Base-by-base conservation (phyloP, 257 asterid species). In the Handroanthus guayacan region DNA sequence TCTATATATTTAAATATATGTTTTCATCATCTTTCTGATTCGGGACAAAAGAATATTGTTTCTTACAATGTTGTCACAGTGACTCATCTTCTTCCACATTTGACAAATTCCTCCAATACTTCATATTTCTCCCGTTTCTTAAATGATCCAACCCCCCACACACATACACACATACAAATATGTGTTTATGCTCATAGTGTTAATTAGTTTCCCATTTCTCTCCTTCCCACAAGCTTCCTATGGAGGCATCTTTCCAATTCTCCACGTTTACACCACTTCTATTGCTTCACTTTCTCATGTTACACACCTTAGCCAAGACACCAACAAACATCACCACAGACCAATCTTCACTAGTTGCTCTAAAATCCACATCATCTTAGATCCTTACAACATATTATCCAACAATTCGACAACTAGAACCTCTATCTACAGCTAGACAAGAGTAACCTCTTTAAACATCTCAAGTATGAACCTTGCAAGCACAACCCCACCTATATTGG, bases 271-370 rank as follows among this genome's bases (percentile, higher is more conserved):
- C 44, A 51, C 6, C 37, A 14, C 36, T 50, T 16, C 9, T 50
- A 2, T 54, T 69, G 14, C 14, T 69, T 12, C n/a, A 6, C 8
- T 69, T 9, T 51, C 39, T 48, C 31, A 68, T 48, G 20, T 13
- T 11, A 18, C 20, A 14, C 50, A 17, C 17, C 45, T 13, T 4
- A 16, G 56, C 14, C 48, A 20, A 9, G 54, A 36, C 31, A 17
- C 20, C 63, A 6, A n/a, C 74, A 37, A 66, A 65, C 38, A 67
- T 62, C 25, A 47, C 63, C 10, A 62, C 51, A 0, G 82, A 80
- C 62, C 80, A 77, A 47, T 18, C 68, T 31, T 31, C 82, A 13
- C 86, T 83, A 67, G 58, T 75, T 16, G 58, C 83, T 10, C 43
- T 83, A 6, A 76, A 64, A 79, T 4, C 71, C 34, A 25, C 65